Percentiles rank a stretch among this genome's conserved stretches.
phyloP scores from a whole-genome alignment of 169 alveolate species.

The Cryptosporidium sp. region DNA sequence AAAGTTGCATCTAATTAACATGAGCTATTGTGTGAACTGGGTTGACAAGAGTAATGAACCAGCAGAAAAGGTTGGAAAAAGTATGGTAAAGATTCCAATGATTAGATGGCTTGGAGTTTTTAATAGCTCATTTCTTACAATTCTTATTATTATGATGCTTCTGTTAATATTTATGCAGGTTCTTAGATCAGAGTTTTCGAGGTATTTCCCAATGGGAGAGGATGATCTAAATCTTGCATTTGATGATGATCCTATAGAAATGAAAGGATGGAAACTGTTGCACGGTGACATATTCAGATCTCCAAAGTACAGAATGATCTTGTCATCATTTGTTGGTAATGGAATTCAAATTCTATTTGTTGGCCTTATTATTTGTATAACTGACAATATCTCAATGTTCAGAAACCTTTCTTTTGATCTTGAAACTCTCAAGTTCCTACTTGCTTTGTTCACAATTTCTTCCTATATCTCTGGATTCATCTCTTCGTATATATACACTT shows the following conservation, averaged over 20 bases:
- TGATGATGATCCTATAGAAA: slow-evolving; percentile 73
- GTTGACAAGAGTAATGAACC: slow-evolving; percentile 29
- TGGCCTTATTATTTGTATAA: slow-evolving; percentile 41
- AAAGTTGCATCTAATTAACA: slow-evolving; percentile 14
- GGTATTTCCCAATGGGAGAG: slow-evolving; percentile 74
- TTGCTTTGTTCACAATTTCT: slow-evolving; percentile 31
- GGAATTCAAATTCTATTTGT: slow-evolving; percentile 67
- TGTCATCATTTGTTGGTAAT: slow-evolving; percentile 64
- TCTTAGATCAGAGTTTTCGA: slow-evolving; percentile 59
- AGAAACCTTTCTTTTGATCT: slow-evolving; percentile 33
- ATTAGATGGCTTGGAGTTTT: slow-evolving; percentile 72
- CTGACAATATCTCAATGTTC: slow-evolving; percentile 60
- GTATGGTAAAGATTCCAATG: slow-evolving; percentile 20
- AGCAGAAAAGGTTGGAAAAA: background rate
- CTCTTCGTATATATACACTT: slow-evolving; percentile 57
- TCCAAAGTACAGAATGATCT: slow-evolving; percentile 70
- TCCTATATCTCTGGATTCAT: slow-evolving; percentile 61
- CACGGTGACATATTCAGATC: slow-evolving; percentile 75
- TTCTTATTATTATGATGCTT: slow-evolving; percentile 47
- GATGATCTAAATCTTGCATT: slow-evolving; percentile 60
- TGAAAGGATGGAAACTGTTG: slow-evolving; percentile 72
- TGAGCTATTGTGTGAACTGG: slow-evolving; percentile 61
- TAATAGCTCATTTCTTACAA: slow-evolving; percentile 39
- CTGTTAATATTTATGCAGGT: slow-evolving; percentile 62
- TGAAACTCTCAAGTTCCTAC: slow-evolving; percentile 39